Base-by-base conservation (phyloP, 768 basidiomycete species). In the Grammothele lineata region DNA sequence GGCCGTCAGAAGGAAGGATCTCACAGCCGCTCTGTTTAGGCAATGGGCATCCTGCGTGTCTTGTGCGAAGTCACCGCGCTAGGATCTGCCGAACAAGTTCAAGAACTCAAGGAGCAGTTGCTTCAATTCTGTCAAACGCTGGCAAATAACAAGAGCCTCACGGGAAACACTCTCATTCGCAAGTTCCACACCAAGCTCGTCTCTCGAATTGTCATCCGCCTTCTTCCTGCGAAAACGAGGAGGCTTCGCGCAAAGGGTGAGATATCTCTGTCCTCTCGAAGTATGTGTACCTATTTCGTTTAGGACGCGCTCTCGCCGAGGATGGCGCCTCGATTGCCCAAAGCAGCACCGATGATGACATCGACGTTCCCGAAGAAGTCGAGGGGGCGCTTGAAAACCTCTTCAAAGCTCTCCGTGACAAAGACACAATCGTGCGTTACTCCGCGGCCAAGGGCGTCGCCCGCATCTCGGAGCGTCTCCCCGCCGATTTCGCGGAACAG, bases 361-460 rank as follows among this genome's bases (percentile, higher is more conserved):
- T 75, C 11, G 86, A 94, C 15, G 72, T 92, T 6, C 85, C 93
- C 1, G 84, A 86, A 37, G 83, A 85, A 45, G 75, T 92, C 3
- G 96, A 98, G 57, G 65, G 66, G 1, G 72, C 83, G 23, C 65
- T 97, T 4, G 85, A 87, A 50, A 76, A 81, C 19, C 64, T 97
- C 2, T 81, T 98, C 52, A 71, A 70, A 37, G 71, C 74, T 19
- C 65, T 98, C 21, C 83, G 88, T 57, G 93, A 99, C 62, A 88
- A 82, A 94, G 94, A 96, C 58, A 97, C 95, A 0, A 72, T 93
- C 22, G 92, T 98, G 11, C 86, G 96, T 40, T 97, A 91, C 80
- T 92, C 95, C 12, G 81, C 92, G 4, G 89, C 96, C 9, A 99
- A 98, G 66, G 89, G 88, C 32, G 69, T 97, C 8, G 88, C 93